Evolutionary conservation across 805 yeast species (phyloP).

Genomic region (Spathaspora passalidarum): DNA sequence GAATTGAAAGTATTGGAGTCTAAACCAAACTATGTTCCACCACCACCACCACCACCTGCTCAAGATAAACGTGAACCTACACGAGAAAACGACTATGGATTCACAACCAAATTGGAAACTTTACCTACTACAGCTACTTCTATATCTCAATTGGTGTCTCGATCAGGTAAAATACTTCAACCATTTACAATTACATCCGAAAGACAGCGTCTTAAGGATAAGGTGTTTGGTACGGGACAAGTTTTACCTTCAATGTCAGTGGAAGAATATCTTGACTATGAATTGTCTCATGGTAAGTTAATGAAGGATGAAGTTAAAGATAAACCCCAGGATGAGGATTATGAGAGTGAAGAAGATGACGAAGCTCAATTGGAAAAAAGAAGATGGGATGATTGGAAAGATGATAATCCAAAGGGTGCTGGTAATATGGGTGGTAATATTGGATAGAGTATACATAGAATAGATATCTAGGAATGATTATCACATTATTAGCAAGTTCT

Average conservation of each 20-base stretch:
- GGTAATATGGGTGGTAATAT: slow-evolving; percentile 69
- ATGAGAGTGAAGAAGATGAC: slow-evolving; percentile 56
- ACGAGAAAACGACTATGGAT: slow-evolving; percentile 38
- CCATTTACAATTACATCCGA: slow-evolving; percentile 74
- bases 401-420: slow-evolving; percentile 79
- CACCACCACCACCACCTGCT: slow-evolving; percentile 1
- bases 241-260: slow-evolving; percentile 90
- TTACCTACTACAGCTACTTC: slow-evolving; percentile 28
- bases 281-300: slow-evolving; percentile 81
- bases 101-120: slow-evolving; percentile 62
- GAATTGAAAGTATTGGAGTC: slow-evolving; percentile 63
- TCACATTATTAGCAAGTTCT: no score
- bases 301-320: slow-evolving; percentile 43
- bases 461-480: background rate
- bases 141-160: slow-evolving; percentile 47
- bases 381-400: slow-evolving; percentile 92
- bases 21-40: slow-evolving; percentile 26
- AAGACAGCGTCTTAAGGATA: slow-evolving; percentile 53
- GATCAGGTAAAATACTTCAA: slow-evolving; percentile 73
- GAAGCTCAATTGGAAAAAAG: slow-evolving; percentile 75
- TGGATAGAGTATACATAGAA: slow-evolving; percentile 21
- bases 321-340: slow-evolving; percentile 28
- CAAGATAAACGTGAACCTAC: slow-evolving; percentile 8
- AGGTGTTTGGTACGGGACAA: slow-evolving; percentile 91
- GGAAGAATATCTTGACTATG: slow-evolving; percentile 87